Conservation (phyloP, 129 eudicot species). For the Artemisia annua region DNA sequence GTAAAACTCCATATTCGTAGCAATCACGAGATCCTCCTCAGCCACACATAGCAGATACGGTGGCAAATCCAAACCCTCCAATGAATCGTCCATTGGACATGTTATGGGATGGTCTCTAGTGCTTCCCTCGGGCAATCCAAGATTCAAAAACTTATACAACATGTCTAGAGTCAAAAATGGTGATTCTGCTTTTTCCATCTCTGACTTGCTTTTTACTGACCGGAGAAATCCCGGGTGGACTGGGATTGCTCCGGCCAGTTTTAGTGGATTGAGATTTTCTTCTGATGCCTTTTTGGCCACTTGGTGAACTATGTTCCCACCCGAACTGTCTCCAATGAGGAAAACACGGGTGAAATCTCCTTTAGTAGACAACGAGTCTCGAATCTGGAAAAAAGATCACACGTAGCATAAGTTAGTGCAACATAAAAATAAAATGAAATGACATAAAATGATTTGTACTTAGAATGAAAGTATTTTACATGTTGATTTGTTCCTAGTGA, state of each 20-base stretch:
- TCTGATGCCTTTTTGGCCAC: conserved; percentile 53
- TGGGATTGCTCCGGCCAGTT: conserved; percentile 65
- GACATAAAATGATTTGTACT: too few relatives aligned
- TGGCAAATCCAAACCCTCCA: conserved; percentile 45
- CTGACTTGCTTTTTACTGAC: conserved; percentile 62
- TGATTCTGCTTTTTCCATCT: conserved; percentile 61
- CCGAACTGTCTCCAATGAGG: conserved; percentile 82
- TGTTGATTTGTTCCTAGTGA: conserved; percentile 6
- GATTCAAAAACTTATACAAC: conserved; percentile 66
- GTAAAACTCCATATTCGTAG: conserved; percentile 68
- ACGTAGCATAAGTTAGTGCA: too few relatives aligned
- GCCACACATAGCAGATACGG: conserved; percentile 69
- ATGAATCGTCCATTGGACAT: conserved; percentile 65
- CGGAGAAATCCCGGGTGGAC: conserved; percentile 75
- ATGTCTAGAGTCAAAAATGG: conserved; percentile 78
- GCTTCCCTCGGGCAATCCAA: conserved; percentile 63
- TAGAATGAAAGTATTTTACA: too few relatives aligned
- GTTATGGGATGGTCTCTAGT: conserved; percentile 78
- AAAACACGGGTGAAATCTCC: conserved; percentile 68
- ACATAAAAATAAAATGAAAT: too few relatives aligned
- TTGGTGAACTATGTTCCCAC: conserved; percentile 71
- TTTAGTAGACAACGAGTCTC: conserved; percentile 25
- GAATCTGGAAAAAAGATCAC: too few relatives aligned
- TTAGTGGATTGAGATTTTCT: conserved; percentile 45
- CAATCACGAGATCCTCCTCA: conserved; percentile 59